phyloP scores from a whole-genome alignment of 345 rosid genomes.

The Sonneratia caseolaris region DNA sequence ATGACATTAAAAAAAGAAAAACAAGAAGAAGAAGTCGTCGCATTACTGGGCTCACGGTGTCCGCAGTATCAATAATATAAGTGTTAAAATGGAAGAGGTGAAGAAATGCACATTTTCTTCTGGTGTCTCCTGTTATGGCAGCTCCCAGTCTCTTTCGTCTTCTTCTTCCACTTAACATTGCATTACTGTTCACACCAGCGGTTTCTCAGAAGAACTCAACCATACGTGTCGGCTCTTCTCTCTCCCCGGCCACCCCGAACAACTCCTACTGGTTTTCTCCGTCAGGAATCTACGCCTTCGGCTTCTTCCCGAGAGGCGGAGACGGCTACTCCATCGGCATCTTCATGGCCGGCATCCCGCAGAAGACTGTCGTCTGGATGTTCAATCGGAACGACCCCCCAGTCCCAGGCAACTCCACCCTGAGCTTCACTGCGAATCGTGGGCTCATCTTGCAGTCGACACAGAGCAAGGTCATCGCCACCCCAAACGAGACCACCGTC shows the following conservation, averaged over 20 bases:
- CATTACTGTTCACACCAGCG: neutral
- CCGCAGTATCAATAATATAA: neutral
- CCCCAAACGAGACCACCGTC: neutral
- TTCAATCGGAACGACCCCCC: conserved; percentile 13
- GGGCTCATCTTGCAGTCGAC: conserved; percentile 8
- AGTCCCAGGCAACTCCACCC: conserved; percentile 4
- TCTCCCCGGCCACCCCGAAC: conserved; percentile 5
- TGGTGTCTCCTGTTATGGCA: neutral
- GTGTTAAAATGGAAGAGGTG: conserved; percentile 6
- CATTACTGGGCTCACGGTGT: too few species aligned
- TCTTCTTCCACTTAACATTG: neutral
- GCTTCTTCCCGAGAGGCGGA: conserved; percentile 18
- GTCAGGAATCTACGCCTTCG: conserved; percentile 25
- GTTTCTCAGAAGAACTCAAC: conserved; percentile 14
- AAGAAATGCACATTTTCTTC: too few species aligned
- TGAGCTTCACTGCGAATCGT: conserved; percentile 9
- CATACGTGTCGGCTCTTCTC: conserved; percentile 14
- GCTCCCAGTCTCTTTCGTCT: neutral
- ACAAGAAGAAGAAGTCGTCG: too few species aligned
- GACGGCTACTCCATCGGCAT: conserved; percentile 19
- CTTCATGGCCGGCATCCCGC: conserved; percentile 12
- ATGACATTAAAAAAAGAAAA: too few species aligned
- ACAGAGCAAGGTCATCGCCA: neutral
- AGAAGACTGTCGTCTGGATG: conserved; percentile 18
- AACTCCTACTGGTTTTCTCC: conserved; percentile 24